Conservation (phyloP, 2,329 filamentous ascomycete genomes). For the Penicillium sp. region DNA sequence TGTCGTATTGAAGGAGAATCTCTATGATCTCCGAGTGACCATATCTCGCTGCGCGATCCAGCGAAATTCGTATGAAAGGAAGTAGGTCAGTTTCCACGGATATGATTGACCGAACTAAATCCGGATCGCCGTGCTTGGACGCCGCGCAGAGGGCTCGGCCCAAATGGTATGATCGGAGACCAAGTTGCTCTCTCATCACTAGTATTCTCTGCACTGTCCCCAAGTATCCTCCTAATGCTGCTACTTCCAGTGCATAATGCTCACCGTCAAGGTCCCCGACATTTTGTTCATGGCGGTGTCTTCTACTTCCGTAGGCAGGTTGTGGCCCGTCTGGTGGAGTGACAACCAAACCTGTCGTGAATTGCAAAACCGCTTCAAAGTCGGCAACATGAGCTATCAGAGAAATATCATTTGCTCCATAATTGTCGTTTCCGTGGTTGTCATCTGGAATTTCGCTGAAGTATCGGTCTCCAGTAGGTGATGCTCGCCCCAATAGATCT, state of each 20-base stretch:
- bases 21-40: background rate
- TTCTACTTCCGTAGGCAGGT: background rate
- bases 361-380: background rate
- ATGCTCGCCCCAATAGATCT: background rate
- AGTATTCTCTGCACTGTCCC: background rate
- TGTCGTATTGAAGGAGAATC: background rate
- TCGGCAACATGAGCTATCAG: background rate
- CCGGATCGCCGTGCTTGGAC: background rate
- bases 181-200: background rate
- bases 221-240: background rate
- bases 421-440: background rate
- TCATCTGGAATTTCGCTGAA: background rate
- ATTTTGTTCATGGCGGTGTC: background rate
- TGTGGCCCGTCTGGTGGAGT: background rate
- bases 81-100: background rate
- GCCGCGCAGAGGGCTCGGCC: background rate
- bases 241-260: background rate
- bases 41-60: background rate
- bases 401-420: background rate
- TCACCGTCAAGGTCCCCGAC: background rate
- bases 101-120: background rate
- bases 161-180: background rate
- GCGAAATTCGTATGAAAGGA: background rate
- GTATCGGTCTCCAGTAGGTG: background rate
- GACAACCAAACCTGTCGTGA: background rate